Base-by-base conservation (phyloP, 371 early-diverging fungal species). In the Apophysomyces variabilis region DNA sequence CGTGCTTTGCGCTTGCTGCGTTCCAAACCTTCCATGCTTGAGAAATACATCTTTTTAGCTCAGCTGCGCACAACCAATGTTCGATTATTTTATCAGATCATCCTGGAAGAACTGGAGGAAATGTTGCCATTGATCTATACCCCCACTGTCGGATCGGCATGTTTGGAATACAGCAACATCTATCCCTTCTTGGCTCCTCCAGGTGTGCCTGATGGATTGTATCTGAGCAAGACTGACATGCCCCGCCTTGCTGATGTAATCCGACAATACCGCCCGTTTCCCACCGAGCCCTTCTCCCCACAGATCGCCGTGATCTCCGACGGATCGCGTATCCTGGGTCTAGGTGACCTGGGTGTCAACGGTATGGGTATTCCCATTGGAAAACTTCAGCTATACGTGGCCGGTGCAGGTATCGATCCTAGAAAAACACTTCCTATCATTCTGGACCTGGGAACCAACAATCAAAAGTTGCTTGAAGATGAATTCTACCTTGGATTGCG, bases 351-450 rank as follows among this genome's bases (percentile, higher is more conserved):
- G 37, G 96, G 96, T 65, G 83, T 93, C 9, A 92, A 92, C 67
- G 96, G 97, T 35, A 94, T 95, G 90, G 95, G 93, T 35, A 97
- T 97, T 65, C 93, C 95, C 7, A 90, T 95, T 21, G 96, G 96
- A 38, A 97, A 96, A 72, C 85, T 96, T 4, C 95, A 94, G 67
- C 80, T 96, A n/a, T 94, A 96, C 68, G 92, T 94, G 32, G 97
- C 94, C 16, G 93, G 92, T 41, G 97, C 93, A 37, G 97, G 96
- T 44, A 86, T 97, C 46, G 88, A 95, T 72, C 97, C 96, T 21
- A 73, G 87, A 44, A 81, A 88, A 16, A 92, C 93, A 4, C 79
- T 97, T 43, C 96, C 97, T 43, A 93, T 97, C 68, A 84, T 90
- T 5, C 71, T 97, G 43, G 96, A 97, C 66, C 78, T 95, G 72